Base-by-base conservation (phyloP, 805 yeast species). In the Myxozyma nipponensis region DNA sequence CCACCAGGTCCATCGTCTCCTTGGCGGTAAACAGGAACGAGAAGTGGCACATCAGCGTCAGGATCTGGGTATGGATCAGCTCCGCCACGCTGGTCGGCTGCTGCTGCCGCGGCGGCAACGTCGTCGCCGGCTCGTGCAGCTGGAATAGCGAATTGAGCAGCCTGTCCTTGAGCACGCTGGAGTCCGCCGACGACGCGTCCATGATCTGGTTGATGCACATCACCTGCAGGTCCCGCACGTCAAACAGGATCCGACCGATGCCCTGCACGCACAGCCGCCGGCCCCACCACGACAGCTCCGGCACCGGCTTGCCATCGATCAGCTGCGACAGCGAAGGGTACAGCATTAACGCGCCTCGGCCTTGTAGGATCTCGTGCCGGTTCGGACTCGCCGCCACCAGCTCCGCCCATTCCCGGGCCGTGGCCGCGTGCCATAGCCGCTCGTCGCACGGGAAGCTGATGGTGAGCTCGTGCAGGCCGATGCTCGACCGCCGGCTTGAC, bases 401-500 rank as follows among this genome's bases (percentile, higher is more conserved):
- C 13, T 46, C 32, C 1, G 48, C 56, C 56, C 56, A 52, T 35
- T 50, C 56, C 25, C 39, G 25, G 4, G 56, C 54, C 4, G 52
- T 50, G 10, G 38, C 37, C 15, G 56, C 56, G 28, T 59, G 56
- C 62, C 62, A 59, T 9, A 50, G 42, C 15, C 52, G 56, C 24
- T 59, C 62, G 15, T 56, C 56, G 42, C 62, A 59, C 18, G 62
- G 62, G 25, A 59, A 40, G 30, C 30, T 44, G 18, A 53, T 52
- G 36, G 56, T 53, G 5, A 59, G 44, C 28, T 59, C 62, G 36
- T 59, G 48, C 28, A 59, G 39, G 21, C 58, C 47, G 46, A 59
- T 46, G 30, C 54, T 57, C 10, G 59, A 56, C 18, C 62, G 48
- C 23, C 55, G 50, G 17, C 56, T 32, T 9, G 62, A 54, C 22